Evolutionary conservation across 2,329 filamentous ascomycete species (phyloP).

Genomic region (Epichloe brachyelytri): DNA sequence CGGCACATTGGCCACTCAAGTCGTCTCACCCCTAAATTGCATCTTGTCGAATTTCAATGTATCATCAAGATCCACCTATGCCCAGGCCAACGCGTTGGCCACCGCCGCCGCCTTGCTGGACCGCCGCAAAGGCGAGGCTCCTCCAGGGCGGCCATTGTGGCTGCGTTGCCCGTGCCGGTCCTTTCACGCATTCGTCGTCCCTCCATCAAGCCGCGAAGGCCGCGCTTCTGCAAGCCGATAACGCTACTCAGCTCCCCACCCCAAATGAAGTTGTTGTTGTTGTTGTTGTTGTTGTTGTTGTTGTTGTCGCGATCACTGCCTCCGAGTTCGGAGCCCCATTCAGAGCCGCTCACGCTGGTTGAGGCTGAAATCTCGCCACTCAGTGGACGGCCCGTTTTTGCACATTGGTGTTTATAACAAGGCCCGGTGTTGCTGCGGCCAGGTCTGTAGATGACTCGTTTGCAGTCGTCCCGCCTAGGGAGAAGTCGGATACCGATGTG

Average conservation of each 20-base stretch:
- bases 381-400: constrained; percentile 22
- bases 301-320: constrained; percentile 32
- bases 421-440: constrained; percentile 22
- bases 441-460: constrained; percentile 20
- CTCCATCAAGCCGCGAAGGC: constrained; percentile 87
- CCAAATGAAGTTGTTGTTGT: constrained; percentile 47
- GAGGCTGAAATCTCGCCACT: constrained; percentile 38
- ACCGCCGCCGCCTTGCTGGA: constrained; percentile 13
- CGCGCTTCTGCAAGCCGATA: constrained; percentile 89
- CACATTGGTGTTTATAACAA: constrained; percentile 37
- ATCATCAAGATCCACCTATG: constrained; percentile 32
- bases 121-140: constrained; percentile 4
- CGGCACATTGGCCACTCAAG: too few relatives aligned
- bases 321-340: constrained; percentile 43
- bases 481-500: constrained; percentile 21
- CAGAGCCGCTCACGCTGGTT: constrained; percentile 38
- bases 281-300: constrained; percentile 20
- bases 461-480: constrained; percentile 16
- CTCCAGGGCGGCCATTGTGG: constrained; percentile 12
- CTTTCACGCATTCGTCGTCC: constrained; percentile 74
- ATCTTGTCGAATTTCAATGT: too few relatives aligned
- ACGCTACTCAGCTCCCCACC: constrained; percentile 71
- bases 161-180: constrained; percentile 30
- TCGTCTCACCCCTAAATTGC: too few relatives aligned
- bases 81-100: constrained; percentile 36